Evolutionary conservation across 306 rosid genomes (phyloP).

Genomic region (Albizia julibrissin): DNA sequence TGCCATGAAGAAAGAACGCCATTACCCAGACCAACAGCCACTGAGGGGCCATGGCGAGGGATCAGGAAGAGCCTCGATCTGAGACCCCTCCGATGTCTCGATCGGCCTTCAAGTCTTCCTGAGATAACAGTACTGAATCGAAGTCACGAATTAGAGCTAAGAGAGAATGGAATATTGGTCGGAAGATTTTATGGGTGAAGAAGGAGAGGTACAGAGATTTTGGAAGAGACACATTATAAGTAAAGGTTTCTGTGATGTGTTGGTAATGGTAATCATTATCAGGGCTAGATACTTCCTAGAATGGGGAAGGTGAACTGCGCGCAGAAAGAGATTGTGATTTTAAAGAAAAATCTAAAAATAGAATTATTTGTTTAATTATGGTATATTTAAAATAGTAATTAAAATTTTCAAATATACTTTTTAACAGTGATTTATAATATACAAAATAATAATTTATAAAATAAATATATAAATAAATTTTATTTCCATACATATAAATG

Average conservation of each 20-base stretch:
- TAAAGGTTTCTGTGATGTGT: not conserved
- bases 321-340: not conserved
- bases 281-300: not conserved
- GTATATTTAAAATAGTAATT: no score
- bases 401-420: no score
- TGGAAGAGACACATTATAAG: not conserved
- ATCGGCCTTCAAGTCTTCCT: not conserved
- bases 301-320: not conserved
- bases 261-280: not conserved
- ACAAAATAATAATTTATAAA: no score
- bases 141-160: not conserved
- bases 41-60: slow-evolving; percentile 43
- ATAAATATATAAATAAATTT: no score
- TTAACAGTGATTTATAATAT: no score
- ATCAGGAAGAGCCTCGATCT: slow-evolving; percentile 40
- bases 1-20: slow-evolving; percentile 20
- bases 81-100: not conserved
- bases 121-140: not conserved
- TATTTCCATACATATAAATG: no score
- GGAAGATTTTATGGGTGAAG: not conserved
- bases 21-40: slow-evolving; percentile 34
- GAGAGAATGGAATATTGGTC: not conserved
- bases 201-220: not conserved
- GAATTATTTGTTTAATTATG: not conserved
- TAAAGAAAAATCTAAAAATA: not conserved